Base-by-base conservation (phyloP, 1,284 basidiomycete species). In the Anthracocystis panici-leucophaei region DNA sequence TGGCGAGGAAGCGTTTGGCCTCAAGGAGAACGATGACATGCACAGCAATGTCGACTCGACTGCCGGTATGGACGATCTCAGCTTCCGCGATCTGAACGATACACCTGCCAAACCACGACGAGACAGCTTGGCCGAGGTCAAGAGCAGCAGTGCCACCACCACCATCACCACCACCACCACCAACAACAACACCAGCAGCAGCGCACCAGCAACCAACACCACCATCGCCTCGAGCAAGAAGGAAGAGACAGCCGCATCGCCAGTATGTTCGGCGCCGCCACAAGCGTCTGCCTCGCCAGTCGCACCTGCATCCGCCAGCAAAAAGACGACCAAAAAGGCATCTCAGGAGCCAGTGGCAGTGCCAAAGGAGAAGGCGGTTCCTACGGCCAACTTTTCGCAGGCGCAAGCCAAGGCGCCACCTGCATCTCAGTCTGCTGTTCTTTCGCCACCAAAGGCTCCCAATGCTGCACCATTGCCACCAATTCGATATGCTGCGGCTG, bases 401-500 rank as follows among this genome's bases (percentile, higher is more conserved):
- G 91, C 88, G 18, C 81, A 82, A 38, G 81, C 79, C 55, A 82
- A 82, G 40, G 92, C 76, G 91, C 90, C 82, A 90, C 51, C 77
- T 12, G 50, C 75, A 25, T 51, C 67, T 10, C 82, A 54, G 57
- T 76, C 52, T 33, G 64, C 68, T 5, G 73, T 77, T 8, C 67
- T 77, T 11, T 70, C 79, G n/a, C 74, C 78, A 25, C 66, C 82
- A 18, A 80, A 79, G 35, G 72, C 79, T 45, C 65, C 79, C 2
- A 72, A 73, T 29, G 69, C 80, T 44, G 77, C 83, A n/a, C 69
- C 79, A 48, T 74, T 84, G 12, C 92, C 94, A 27, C 88, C 89
- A 1, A 93, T 96, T 82, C 89, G 92, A 54, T 97, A 97, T 82
- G 93, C 95, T 35, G 91, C 93, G 9, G 94, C 94, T 0, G 95